Evolutionary conservation across 2,329 filamentous ascomycete genomes (phyloP), one percentile per base, ranked within the genome.

Genomic region (Helminthosporium solani): DNA sequence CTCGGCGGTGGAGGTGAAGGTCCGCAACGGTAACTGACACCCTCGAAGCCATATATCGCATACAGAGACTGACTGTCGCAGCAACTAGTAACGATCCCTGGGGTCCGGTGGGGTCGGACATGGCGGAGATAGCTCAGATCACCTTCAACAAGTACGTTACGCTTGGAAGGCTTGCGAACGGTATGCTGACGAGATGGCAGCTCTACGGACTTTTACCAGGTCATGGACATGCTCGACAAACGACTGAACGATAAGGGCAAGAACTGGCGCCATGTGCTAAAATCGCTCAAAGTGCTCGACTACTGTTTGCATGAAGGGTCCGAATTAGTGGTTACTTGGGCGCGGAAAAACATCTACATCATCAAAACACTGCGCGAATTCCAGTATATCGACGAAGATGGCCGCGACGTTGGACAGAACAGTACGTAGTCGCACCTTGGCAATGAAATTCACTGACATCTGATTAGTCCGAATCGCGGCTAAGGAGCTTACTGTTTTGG

Each of bases 181-280:
- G 47, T 46, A 50, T 56, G 57, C 65, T 70, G 56, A 70, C 54
- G 34, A 34, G 18, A 37, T 33, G 46, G 47, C 60, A 95, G 92
- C 67, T 91, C 90, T 28, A 92, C 87, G 73, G 94, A 97, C 71
- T 99, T 99, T 76, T 96, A 96, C 76, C 92, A 99, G 70, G 96
- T 99, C 64, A 96, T 99, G 86, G 94, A 99, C 71, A 99, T 99
- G 90, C 79, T 99, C 58, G 94, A 99, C 75, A 97, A 97, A 78
- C 87, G 94, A 58, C 77, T 99, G 65, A 99, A 99, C 64, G 94
- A 99, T 73, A 97, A 99, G 74, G 94, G 94, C 67, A 99, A 97
- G 80, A 99, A 99, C 71, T 99, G 94, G 94, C 86, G 94, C 62
- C 94, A 99, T 70, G 94, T 99, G 11, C 77, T 99, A 49, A 99